Evolutionary conservation across 2,329 filamentous ascomycete species (phyloP).

Genomic region (Aureobasidium melanogenum): DNA sequence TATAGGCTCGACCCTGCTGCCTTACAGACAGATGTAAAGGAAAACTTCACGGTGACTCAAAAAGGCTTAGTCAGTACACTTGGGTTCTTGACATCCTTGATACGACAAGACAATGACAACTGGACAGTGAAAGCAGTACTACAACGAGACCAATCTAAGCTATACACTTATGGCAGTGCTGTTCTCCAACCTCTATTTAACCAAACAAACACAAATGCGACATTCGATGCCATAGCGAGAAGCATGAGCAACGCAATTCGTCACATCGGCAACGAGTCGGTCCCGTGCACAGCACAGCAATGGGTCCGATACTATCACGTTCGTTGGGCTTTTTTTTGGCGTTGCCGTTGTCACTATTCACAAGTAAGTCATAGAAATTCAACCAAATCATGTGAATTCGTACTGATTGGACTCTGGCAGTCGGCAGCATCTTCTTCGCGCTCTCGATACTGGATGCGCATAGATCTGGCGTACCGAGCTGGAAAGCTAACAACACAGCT

Average conservation of each 20-base stretch:
- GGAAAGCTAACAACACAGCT: not conserved
- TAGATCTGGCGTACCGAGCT: not conserved
- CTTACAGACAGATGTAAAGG: not conserved
- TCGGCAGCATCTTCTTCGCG: not conserved
- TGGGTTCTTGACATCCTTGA: not conserved
- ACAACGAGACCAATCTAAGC: not conserved
- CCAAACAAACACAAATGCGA: not conserved
- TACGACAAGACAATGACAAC: not conserved
- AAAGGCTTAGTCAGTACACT: not conserved
- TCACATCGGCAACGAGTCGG: not conserved
- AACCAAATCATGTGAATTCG: too few relatives aligned
- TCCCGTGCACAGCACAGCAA: not conserved
- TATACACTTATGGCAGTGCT: not conserved
- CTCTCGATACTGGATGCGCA: not conserved
- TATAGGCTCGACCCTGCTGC: not conserved
- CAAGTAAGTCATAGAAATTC: not conserved
- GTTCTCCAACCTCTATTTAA: not conserved
- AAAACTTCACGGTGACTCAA: not conserved
- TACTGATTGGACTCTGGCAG: not conserved
- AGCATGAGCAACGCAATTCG: slow-evolving; percentile 7
- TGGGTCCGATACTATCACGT: not conserved
- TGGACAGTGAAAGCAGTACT: not conserved
- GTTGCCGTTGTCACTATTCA: not conserved
- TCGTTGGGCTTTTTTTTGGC: not conserved
- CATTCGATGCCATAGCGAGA: not conserved